Percentiles rank a stretch among this genome's conserved stretches.
phyloP scores from a whole-genome alignment of 495 filamentous ascomycete species.

The Pseudoneurospora amorphoporcata region DNA sequence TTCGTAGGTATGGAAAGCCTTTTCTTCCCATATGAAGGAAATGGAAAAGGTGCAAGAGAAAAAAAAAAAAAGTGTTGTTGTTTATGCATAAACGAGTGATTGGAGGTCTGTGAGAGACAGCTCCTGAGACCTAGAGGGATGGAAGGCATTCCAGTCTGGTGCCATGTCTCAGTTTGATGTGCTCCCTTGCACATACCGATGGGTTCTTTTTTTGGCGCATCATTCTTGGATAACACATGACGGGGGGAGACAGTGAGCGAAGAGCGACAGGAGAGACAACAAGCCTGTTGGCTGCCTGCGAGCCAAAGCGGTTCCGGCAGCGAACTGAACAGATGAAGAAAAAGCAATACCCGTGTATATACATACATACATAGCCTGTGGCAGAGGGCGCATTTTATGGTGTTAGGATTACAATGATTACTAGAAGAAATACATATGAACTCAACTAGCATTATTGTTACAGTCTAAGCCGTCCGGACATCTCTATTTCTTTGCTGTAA shows the following conservation, averaged over 20 bases:
- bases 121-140: background rate
- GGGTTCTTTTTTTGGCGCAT: background rate
- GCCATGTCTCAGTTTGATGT: background rate
- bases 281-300: background rate
- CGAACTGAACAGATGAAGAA: background rate
- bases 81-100: background rate
- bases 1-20: background rate
- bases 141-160: background rate
- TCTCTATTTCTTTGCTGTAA: background rate
- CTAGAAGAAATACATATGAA: background rate
- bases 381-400: background rate
- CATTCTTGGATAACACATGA: background rate
- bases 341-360: background rate
- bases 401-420: background rate
- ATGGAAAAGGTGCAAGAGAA: background rate
- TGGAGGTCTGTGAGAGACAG: background rate
- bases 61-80: background rate
- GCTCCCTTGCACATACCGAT: background rate
- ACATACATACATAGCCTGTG: background rate
- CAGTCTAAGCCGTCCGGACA: background rate
- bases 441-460: background rate
- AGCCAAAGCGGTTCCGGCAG: background rate
- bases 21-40: background rate
- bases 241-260: background rate
- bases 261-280: background rate